Evolutionary conservation across 139 green algal species (phyloP).

Genomic region (Asterochloris erici): DNA sequence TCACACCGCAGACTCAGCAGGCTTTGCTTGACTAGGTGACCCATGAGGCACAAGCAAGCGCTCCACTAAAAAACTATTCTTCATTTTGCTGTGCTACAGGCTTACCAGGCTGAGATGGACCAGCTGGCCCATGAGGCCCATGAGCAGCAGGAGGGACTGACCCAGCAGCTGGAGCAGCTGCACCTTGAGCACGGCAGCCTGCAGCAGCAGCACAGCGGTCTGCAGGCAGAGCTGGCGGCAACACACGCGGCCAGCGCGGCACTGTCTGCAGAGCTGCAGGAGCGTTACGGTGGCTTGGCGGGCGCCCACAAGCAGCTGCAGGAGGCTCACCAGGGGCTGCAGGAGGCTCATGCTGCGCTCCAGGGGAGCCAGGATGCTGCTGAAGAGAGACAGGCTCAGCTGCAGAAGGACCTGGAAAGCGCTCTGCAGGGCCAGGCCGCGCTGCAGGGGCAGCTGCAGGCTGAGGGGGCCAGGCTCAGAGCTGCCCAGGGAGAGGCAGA

Average conservation of each 20-base stretch:
- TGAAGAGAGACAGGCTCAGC: neutral
- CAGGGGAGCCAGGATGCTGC: neutral
- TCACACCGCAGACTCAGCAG: too few species aligned
- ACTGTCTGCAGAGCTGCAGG: slow-evolving; percentile 4
- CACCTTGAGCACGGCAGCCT: neutral
- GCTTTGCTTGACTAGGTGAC: too few species aligned
- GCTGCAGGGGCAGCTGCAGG: too few species aligned
- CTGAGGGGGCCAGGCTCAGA: neutral
- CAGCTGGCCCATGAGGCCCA: neutral
- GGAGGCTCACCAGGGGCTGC: neutral
- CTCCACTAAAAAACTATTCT: too few species aligned
- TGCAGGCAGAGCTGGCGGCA: slow-evolving; percentile 1
- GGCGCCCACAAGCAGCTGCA: neutral
- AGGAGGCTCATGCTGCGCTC: slow-evolving; percentile 2
- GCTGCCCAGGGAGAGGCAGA: neutral
- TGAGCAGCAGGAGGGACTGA: neutral
- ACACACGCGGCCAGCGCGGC: neutral
- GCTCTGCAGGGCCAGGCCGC: neutral
- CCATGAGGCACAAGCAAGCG: too few species aligned
- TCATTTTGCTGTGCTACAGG: neutral
- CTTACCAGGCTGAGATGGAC: neutral
- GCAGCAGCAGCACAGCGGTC: too few species aligned
- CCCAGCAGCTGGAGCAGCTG: neutral
- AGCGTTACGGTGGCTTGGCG: neutral
- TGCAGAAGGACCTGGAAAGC: neutral